phyloP scores from a whole-genome alignment of 352 stramenopile genomes.

The Phytophthora cactorum region DNA sequence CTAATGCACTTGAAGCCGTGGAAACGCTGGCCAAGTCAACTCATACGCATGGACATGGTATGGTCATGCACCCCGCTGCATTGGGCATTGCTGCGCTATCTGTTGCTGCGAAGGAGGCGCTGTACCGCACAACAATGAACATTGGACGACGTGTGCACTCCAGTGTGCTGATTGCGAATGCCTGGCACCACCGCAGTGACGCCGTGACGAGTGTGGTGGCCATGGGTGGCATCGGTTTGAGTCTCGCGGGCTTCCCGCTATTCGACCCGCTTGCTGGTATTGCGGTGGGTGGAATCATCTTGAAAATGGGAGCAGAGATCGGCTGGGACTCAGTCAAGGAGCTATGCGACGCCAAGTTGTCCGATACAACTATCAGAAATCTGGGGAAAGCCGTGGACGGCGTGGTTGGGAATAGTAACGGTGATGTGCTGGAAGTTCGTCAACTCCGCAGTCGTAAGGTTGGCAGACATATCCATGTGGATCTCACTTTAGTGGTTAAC shows the following conservation, averaged over 20 bases:
- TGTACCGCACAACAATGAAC: constrained; percentile 92
- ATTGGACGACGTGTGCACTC: constrained; percentile 92
- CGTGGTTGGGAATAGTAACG: constrained; percentile 49
- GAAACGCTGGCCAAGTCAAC: constrained; percentile 33
- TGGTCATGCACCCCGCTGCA: constrained; percentile 65
- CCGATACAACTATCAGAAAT: constrained; percentile 41
- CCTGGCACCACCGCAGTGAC: constrained; percentile 94
- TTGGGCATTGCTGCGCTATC: constrained; percentile 87
- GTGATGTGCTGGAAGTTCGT: constrained; percentile 50
- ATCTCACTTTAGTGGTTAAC: constrained; percentile 63
- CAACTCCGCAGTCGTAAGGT: constrained; percentile 66
- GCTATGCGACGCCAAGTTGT: constrained; percentile 67
- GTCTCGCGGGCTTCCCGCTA: constrained; percentile 61
- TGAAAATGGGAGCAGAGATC: constrained; percentile 82
- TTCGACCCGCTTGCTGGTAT: constrained; percentile 77
- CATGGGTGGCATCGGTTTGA: constrained; percentile 67
- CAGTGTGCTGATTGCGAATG: constrained; percentile 95
- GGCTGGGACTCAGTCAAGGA: constrained; percentile 65
- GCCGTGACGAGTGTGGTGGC: constrained; percentile 84
- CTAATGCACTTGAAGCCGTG: constrained; percentile 42
- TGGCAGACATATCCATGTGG: constrained; percentile 62
- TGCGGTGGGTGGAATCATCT: constrained; percentile 73
- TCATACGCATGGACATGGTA: constrained; percentile 28
- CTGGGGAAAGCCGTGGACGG: constrained; percentile 42
- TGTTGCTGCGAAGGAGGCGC: constrained; percentile 91